Evolutionary conservation across 169 alveolate genomes (phyloP).

Genomic region (Eimeria praecox): DNA sequence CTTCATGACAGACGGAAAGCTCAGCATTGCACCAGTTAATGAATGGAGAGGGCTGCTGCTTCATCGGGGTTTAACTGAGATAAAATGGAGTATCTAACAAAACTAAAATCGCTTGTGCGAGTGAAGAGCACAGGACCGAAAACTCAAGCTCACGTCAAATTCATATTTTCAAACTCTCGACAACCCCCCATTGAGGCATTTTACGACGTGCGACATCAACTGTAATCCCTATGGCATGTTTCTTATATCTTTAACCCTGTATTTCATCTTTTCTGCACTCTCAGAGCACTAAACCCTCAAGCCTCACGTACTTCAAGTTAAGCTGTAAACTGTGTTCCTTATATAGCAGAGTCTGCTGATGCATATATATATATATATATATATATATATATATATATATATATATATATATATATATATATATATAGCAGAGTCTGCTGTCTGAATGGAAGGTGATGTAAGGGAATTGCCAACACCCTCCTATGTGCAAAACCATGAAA

Average conservation of each 20-base stretch:
- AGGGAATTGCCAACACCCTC: too few relatives aligned
- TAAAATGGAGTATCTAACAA: neutral
- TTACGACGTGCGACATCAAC: conserved; percentile 26
- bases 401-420: too few relatives aligned
- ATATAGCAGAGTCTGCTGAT: too few relatives aligned
- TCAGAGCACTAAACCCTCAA: too few relatives aligned
- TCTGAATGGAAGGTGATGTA: too few relatives aligned
- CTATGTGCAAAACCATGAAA: too few relatives aligned
- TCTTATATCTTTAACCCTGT: neutral
- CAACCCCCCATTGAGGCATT: conserved; percentile 19
- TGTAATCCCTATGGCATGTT: neutral
- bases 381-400: too few relatives aligned
- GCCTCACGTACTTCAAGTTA: too few relatives aligned
- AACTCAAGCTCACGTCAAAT: neutral
- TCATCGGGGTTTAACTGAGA: neutral
- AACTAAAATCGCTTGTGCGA: neutral
- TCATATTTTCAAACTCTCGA: conserved; percentile 3
- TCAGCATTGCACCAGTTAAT: neutral
- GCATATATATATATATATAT: too few relatives aligned
- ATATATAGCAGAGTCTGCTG: too few relatives aligned
- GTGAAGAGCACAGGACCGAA: neutral
- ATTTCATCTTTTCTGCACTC: neutral
- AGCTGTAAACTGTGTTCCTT: too few relatives aligned
- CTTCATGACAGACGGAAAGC: neutral
- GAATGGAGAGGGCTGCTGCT: neutral